Evolutionary conservation across 2,329 filamentous ascomycete species (phyloP).

Genomic region (Exophiala xenobiotica): DNA sequence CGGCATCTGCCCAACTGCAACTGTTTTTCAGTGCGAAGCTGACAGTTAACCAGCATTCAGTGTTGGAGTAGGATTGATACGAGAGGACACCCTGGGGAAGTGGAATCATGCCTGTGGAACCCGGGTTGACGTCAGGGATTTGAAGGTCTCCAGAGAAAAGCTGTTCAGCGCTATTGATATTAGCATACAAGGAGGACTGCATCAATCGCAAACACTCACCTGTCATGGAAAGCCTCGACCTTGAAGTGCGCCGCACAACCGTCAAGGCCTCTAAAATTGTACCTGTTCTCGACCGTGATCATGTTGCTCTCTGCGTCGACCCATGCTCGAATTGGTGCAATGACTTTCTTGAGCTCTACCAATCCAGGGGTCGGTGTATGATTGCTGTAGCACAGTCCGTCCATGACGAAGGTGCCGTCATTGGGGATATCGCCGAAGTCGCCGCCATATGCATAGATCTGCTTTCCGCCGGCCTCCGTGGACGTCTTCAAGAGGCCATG

Average conservation of each 20-base stretch:
- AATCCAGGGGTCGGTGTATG: slow-evolving; percentile 60
- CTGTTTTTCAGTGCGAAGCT: slow-evolving; percentile 16
- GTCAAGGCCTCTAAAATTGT: slow-evolving; percentile 23
- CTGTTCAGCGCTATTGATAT: slow-evolving; percentile 5
- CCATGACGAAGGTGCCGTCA: slow-evolving; percentile 63
- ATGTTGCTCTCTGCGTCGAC: slow-evolving; percentile 49
- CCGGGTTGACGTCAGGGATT: slow-evolving; percentile 16
- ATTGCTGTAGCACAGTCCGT: slow-evolving; percentile 55
- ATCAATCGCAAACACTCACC: slow-evolving; percentile 36
- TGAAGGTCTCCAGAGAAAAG: slow-evolving; percentile 14
- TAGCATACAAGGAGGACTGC: background rate
- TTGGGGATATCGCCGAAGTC: slow-evolving; percentile 63
- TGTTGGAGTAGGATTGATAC: background rate
- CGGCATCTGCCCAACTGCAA: slow-evolving; percentile 23
- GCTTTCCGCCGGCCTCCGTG: slow-evolving; percentile 36
- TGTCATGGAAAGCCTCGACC: slow-evolving; percentile 44
- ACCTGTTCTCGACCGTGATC: slow-evolving; percentile 33
- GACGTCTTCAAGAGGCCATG: slow-evolving; percentile 51
- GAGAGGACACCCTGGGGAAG: slow-evolving; percentile 17
- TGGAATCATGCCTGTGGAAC: slow-evolving; percentile 32
- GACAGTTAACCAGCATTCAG: slow-evolving; percentile 23
- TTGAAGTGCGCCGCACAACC: slow-evolving; percentile 37
- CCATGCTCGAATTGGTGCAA: slow-evolving; percentile 55
- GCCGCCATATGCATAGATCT: slow-evolving; percentile 60
- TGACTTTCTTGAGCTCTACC: slow-evolving; percentile 57